Base-by-base conservation (phyloP, 1,284 basidiomycete species). In the Lignosus rhinocerotis region DNA sequence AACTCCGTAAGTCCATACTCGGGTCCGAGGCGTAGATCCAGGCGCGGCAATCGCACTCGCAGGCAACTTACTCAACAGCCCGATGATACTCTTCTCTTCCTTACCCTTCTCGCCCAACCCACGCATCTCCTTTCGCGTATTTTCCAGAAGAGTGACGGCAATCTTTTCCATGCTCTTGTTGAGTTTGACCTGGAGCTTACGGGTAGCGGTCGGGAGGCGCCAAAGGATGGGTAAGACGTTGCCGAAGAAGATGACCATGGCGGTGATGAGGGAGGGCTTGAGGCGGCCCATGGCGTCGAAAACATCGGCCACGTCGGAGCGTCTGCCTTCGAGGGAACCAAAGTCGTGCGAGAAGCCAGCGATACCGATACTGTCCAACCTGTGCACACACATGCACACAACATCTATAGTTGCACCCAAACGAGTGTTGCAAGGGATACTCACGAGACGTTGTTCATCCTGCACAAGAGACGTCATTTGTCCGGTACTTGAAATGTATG, bases 291-390 rank as follows among this genome's bases (percentile, higher is more conserved):
- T 70, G 1, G 75, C 66, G 12, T 83, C 78, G 55, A 86, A 82
- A 0, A 77, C 72, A 4, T 79, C 76, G 0, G 77, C 74, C 5
- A 85, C 77, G 3, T 74, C 59, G 1, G 79, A 73, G 2, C 68
- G 63, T 63, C 80, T 74, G 9, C 82, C 83, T 6, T 80, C 75
- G 19, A 87, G 71, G 0, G 81, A 72, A 4, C 77, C 76, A 63
- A 87, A 86, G 62, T 85, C 77, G 66, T 86, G 82, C 0, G 80
- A 79, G 63, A 87, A 80, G 0, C 78, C 77, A 0, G 82, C 81
- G 49, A 86, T 82, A 1, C 86, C 84, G 54, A 87, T 76, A 3
- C 78, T 79, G 67, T 87, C 84, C 7, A 86, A 75, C 0, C 83
- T 85, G 57, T 2, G 42, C 4, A 19, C 51, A 59, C 42, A 42